Evolutionary conservation across 2,329 filamentous ascomycete genomes (phyloP), one percentile per base, ranked within the genome.

Genomic region (Colletotrichum liaoningense): DNA sequence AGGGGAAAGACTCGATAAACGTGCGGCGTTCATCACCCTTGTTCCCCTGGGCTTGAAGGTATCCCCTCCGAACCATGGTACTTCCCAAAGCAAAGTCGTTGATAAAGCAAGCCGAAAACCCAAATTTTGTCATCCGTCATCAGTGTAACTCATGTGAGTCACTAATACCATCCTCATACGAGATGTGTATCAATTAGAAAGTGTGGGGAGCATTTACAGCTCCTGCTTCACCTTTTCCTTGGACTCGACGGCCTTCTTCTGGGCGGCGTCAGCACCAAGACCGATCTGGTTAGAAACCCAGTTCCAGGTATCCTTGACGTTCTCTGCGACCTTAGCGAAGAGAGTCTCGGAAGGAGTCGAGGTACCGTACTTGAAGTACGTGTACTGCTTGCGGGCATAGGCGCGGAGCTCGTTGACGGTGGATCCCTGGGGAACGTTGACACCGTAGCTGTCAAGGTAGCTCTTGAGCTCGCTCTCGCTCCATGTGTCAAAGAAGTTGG

Each of bases 371-470:
- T 89, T 90, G 86, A 95, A 96, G 82, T 93, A 95, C 26, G 92
- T 93, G 26, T 90, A 88, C 78, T 95, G 92, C 81, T 92, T 92
- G 76, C 93, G 91, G 19, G 93, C 94, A 72, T 90, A 86, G 9
- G 93, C 93, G 74, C 90, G 90, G 24, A 96, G 86, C 79, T 95
- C 88, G 73, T 95, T 93, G 69, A 91, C 77, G 70, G 86, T 92
- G 22, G 91, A 91, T 6, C 92, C 92, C 80, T 94, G 92, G 56
- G 92, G 92, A 54, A 89, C 86, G 5, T 86, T 82, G 54, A 96
- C 85, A 49, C 94, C 94, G 76, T 95, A 96, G 74, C 91, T 93
- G 80, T 96, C 94, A 7, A 96, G 89, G 79, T 95, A 96, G 1
- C 89, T 85, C 86, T 96, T 95, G 74, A 97, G 86, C 30, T 96